Percentiles rank a stretch among this genome's conserved stretches.
Conservation (phyloP, 2,329 filamentous ascomycete genomes). For the Colletotrichum agaves region DNA sequence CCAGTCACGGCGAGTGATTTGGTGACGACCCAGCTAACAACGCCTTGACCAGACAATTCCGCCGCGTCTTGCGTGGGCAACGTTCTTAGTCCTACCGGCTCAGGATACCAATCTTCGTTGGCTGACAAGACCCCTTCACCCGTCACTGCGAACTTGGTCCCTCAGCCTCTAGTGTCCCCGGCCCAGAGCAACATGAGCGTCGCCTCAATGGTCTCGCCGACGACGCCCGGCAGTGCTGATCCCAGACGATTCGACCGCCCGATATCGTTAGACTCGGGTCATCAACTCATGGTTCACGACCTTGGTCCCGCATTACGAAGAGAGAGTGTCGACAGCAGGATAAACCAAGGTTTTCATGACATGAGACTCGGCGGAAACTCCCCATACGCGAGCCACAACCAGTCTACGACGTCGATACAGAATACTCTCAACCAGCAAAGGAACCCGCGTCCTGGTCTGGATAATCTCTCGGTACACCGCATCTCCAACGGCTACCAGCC, state of each 20-base stretch:
- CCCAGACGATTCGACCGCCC: constrained; percentile 57
- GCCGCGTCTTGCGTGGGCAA: constrained; percentile 50
- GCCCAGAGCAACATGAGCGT: constrained; percentile 71
- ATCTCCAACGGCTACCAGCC: constrained; percentile 75
- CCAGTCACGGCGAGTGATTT: constrained; percentile 18
- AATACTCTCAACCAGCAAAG: constrained; percentile 75
- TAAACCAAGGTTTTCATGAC: constrained; percentile 77
- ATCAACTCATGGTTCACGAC: constrained; percentile 45
- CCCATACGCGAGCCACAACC: constrained; percentile 81
- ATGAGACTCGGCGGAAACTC: constrained; percentile 74
- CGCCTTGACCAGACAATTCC: constrained; percentile 52
- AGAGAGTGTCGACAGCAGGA: constrained; percentile 83
- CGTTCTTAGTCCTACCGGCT: constrained; percentile 45
- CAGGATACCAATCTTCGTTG: constrained; percentile 61
- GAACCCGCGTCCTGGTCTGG: constrained; percentile 64
- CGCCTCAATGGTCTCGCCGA: constrained; percentile 72
- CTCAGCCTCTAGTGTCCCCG: constrained; percentile 66
- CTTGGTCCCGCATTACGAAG: constrained; percentile 67
- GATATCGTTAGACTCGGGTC: constrained; percentile 49
- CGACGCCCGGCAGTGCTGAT: constrained; percentile 57
- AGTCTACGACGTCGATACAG: constrained; percentile 79
- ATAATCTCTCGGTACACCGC: constrained; percentile 64
- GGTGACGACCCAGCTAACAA: constrained; percentile 33
- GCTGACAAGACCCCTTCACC: constrained; percentile 73
- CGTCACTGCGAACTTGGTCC: constrained; percentile 60